These are phyloP conservation scores for Hygrophila difformis DNA, from an alignment of 257 asterid genomes.

Conservation along the genomic window DNA sequence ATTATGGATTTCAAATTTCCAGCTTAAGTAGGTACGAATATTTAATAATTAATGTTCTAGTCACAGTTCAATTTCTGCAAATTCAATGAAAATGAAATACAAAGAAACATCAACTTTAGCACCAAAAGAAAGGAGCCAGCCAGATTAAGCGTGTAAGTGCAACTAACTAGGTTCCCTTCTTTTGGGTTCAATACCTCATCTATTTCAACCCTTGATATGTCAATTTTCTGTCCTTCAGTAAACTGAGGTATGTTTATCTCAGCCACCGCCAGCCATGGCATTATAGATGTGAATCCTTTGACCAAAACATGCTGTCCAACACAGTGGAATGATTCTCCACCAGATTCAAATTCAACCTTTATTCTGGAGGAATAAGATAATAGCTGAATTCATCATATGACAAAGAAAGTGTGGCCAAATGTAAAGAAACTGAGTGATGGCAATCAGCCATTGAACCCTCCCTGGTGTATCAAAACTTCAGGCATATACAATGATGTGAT, in stretches of 20 bases:
- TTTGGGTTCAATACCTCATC: constrained; percentile 48
- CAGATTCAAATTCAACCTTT: constrained; percentile 60
- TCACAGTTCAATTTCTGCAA: background rate
- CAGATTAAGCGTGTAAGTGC: too few species aligned
- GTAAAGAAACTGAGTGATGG: too few species aligned
- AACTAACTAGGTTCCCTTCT: background rate
- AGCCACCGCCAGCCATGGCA: constrained; percentile 85
- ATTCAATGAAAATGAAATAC: background rate
- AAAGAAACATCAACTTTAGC: background rate
- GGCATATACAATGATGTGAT: too few species aligned
- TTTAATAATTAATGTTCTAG: background rate
- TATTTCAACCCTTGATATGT: constrained; percentile 50
- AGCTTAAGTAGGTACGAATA: too few species aligned
- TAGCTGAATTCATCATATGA: constrained; percentile 3
- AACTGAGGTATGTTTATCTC: constrained; percentile 76
- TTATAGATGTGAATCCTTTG: constrained; percentile 77
- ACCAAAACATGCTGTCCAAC: constrained; percentile 54
- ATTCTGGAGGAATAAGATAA: constrained; percentile 34
- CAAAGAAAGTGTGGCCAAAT: constrained; percentile 8
- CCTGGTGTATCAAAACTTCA: too few species aligned
- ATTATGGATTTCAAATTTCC: too few species aligned
- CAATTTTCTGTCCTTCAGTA: constrained; percentile 49
- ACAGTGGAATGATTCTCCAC: constrained; percentile 68
- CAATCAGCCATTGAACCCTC: too few species aligned
- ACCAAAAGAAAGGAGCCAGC: constrained; percentile 16